Evolutionary conservation across 2,329 filamentous ascomycete genomes (phyloP).

Genomic region (Ophiocordyceps unilateralis): DNA sequence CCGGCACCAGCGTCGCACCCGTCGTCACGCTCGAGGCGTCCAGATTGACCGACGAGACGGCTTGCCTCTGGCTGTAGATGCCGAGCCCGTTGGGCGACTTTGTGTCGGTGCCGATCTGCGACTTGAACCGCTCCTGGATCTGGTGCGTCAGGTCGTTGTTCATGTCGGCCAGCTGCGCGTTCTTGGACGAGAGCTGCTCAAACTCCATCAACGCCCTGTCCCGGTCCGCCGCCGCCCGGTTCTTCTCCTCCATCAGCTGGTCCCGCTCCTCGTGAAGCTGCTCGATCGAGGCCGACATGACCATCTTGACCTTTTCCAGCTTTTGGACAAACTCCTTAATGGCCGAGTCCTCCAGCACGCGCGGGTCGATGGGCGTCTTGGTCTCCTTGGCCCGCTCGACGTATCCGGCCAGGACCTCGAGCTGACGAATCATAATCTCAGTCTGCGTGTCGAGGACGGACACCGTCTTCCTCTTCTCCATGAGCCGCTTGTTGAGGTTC

Average conservation of each 20-base stretch:
- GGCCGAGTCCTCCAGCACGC: slow-evolving; percentile 71
- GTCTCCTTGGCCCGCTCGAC: slow-evolving; percentile 73
- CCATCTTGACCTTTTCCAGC: slow-evolving; percentile 42
- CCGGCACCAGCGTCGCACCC: slow-evolving; percentile 39
- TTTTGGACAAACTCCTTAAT: slow-evolving; percentile 82
- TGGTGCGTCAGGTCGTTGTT: slow-evolving; percentile 92
- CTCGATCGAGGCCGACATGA: slow-evolving; percentile 40
- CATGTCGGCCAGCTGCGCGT: slow-evolving; percentile 81
- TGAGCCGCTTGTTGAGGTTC: slow-evolving; percentile 69
- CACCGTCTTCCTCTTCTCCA: slow-evolving; percentile 90
- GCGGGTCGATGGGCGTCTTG: slow-evolving; percentile 62
- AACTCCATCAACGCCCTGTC: slow-evolving; percentile 92
- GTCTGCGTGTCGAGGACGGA: slow-evolving; percentile 86
- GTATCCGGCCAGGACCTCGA: slow-evolving; percentile 78
- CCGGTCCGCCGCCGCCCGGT: slow-evolving; percentile 65
- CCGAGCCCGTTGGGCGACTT: slow-evolving; percentile 36
- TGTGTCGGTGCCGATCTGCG: slow-evolving; percentile 39
- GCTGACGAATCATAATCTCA: slow-evolving; percentile 84
- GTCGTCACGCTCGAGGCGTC: slow-evolving; percentile 37
- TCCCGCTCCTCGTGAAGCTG: slow-evolving; percentile 55
- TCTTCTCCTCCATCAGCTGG: slow-evolving; percentile 69
- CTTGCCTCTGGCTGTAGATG: slow-evolving; percentile 37
- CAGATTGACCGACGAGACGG: slow-evolving; percentile 31
- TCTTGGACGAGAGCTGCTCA: slow-evolving; percentile 85
- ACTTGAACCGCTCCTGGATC: slow-evolving; percentile 86